phyloP scores from a whole-genome alignment of 2,329 filamentous ascomycete species.

The Calonectria naviculata region DNA sequence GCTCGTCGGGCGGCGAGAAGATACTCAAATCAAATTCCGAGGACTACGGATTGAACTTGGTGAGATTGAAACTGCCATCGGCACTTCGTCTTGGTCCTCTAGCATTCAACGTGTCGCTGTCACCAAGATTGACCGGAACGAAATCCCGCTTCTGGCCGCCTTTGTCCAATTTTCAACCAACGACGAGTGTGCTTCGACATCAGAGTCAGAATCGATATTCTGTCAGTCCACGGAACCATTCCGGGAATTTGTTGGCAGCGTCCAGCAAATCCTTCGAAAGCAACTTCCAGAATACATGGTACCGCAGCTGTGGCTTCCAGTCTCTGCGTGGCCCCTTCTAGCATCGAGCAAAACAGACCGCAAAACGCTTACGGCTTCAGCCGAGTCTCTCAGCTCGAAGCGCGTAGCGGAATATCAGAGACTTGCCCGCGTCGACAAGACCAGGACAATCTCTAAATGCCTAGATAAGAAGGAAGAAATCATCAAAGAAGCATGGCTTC shows the following conservation, averaged over 20 bases:
- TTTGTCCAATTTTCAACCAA: neutral
- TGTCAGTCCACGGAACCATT: neutral
- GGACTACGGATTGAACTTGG: neutral
- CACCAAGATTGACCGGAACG: neutral
- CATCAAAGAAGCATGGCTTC: neutral
- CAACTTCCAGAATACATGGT: neutral
- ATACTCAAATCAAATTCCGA: neutral
- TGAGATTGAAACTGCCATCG: neutral
- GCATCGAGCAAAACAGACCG: neutral
- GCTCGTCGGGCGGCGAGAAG: neutral
- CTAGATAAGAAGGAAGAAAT: neutral
- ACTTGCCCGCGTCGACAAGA: too few species aligned
- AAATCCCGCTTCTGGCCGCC: neutral
- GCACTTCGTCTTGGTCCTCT: neutral
- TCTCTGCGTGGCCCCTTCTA: neutral
- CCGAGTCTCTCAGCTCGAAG: neutral
- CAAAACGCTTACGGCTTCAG: neutral
- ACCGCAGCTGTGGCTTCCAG: neutral
- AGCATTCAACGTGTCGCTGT: neutral
- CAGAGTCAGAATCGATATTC: neutral
- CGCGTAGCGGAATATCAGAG: neutral
- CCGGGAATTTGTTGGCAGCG: neutral
- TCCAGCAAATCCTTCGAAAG: neutral
- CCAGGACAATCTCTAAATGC: accelerated
- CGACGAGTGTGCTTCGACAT: neutral